phyloP scores from a whole-genome alignment of 345 rosid genomes.

The Streptanthus diversifolius region DNA sequence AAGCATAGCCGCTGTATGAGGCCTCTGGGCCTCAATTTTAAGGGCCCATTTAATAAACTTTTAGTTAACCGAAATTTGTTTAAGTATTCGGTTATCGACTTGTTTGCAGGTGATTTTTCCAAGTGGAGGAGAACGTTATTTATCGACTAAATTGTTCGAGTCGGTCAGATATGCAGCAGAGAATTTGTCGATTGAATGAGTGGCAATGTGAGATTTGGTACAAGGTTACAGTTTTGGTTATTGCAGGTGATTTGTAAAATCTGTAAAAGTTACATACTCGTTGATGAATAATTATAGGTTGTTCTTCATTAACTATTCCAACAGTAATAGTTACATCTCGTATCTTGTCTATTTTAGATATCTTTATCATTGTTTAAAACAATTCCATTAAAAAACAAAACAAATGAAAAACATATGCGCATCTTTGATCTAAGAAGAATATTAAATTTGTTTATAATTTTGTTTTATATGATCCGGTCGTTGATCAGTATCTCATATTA shows the following conservation, averaged over 20 bases:
- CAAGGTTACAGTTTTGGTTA: neutral
- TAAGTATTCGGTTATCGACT: neutral
- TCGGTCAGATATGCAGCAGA: constrained; percentile 51
- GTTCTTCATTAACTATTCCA: constrained; percentile 6
- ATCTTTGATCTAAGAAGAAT: neutral
- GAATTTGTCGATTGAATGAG: constrained; percentile 39
- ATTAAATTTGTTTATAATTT: neutral
- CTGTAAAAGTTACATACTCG: neutral
- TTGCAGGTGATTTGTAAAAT: neutral
- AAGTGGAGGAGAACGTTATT: constrained; percentile 70
- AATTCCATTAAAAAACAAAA: neutral
- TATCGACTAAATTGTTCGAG: constrained; percentile 54
- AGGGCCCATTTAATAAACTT: neutral
- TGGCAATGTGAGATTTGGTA: neutral
- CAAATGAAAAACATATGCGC: neutral
- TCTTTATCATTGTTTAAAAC: neutral
- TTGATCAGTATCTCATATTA: neutral
- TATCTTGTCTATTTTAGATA: neutral
- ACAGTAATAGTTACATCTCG: neutral
- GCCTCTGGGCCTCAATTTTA: neutral
- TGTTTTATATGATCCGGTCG: too few species aligned
- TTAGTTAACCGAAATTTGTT: neutral
- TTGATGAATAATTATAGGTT: constrained; percentile 14
- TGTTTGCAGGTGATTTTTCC: constrained; percentile 61
- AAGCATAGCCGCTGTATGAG: too few species aligned